These are phyloP conservation scores for Phytophthora meadii DNA, from an alignment of 352 stramenopile species.

Conservation along the genomic window DNA sequence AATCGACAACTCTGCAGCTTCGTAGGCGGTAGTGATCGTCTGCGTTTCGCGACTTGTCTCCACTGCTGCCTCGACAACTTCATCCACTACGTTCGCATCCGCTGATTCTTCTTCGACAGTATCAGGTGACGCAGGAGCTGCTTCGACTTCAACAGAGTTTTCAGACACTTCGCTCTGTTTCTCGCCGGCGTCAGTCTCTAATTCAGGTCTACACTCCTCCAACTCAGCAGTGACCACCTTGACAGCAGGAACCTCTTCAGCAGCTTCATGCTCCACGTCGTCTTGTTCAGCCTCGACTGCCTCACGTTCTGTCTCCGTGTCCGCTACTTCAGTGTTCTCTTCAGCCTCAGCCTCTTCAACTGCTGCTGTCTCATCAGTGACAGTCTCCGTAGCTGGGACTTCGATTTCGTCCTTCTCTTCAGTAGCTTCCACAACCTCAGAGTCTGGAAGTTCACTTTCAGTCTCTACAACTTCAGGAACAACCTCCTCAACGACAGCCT, in stretches of 20 bases:
- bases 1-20: slow-evolving; percentile 18
- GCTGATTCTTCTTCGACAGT: neutral
- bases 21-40: slow-evolving; percentile 15
- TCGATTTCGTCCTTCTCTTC: no score
- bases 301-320: slow-evolving; percentile 4
- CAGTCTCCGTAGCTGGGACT: neutral
- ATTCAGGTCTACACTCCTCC: slow-evolving; percentile 5
- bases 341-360: neutral
- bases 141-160: neutral
- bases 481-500: neutral
- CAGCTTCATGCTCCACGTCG: neutral
- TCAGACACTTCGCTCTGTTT: neutral
- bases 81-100: slow-evolving; percentile 3
- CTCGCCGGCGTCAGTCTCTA: slow-evolving; percentile 6
- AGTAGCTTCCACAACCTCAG: neutral
- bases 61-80: slow-evolving; percentile 2
- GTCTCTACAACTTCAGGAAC: neutral
- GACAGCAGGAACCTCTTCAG: slow-evolving; percentile 6
- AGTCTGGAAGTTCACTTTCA: neutral
- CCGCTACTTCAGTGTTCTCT: neutral
- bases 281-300: neutral
- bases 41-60: slow-evolving; percentile 14
- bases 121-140: neutral
- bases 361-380: neutral
- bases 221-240: slow-evolving; percentile 1